These are phyloP conservation scores for Boletus sp. DNA, from an alignment of 768 basidiomycete species.

Conservation along the genomic window DNA sequence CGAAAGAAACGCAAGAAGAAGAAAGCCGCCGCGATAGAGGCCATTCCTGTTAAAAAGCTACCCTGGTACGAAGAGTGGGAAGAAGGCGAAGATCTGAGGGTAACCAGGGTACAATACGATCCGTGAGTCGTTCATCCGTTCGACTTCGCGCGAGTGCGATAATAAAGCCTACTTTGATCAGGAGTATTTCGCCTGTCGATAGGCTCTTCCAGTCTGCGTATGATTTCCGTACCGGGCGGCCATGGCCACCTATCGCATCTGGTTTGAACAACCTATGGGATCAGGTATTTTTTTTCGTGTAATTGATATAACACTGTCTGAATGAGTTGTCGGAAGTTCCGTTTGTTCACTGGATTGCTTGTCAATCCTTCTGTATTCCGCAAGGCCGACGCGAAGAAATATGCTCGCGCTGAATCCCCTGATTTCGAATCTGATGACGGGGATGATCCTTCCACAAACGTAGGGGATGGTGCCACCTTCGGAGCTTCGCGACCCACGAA, in stretches of 20 bases:
- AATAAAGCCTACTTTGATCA: slow-evolving; percentile 24
- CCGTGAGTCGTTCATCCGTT: slow-evolving; percentile 39
- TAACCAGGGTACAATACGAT: slow-evolving; percentile 43
- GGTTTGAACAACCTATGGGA: slow-evolving; percentile 56
- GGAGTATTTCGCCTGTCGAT: slow-evolving; percentile 46
- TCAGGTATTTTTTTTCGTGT: slow-evolving; percentile 43
- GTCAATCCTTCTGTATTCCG: slow-evolving; percentile 40
- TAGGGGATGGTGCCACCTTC: not conserved
- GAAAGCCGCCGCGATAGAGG: slow-evolving; percentile 20
- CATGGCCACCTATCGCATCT: slow-evolving; percentile 36
- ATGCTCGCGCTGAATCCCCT: slow-evolving; percentile 30
- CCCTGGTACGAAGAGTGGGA: slow-evolving; percentile 78
- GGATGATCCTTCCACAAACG: slow-evolving; percentile 15
- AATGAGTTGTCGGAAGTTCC: slow-evolving; percentile 46
- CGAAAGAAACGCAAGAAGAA: slow-evolving; percentile 50
- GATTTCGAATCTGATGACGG: slow-evolving; percentile 37
- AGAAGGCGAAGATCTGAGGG: slow-evolving; percentile 51
- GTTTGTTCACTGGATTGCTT: slow-evolving; percentile 58
- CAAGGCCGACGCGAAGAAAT: slow-evolving; percentile 32
- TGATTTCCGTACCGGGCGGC: slow-evolving; percentile 50
- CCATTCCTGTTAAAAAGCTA: slow-evolving; percentile 23
- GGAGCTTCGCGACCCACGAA: slow-evolving; percentile 18
- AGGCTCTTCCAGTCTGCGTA: slow-evolving; percentile 55
- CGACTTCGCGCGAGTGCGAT: not conserved
- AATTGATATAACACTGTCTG: not conserved